Base-by-base conservation (phyloP, 257 asterid genomes). In the Nicotiana undulata region DNA sequence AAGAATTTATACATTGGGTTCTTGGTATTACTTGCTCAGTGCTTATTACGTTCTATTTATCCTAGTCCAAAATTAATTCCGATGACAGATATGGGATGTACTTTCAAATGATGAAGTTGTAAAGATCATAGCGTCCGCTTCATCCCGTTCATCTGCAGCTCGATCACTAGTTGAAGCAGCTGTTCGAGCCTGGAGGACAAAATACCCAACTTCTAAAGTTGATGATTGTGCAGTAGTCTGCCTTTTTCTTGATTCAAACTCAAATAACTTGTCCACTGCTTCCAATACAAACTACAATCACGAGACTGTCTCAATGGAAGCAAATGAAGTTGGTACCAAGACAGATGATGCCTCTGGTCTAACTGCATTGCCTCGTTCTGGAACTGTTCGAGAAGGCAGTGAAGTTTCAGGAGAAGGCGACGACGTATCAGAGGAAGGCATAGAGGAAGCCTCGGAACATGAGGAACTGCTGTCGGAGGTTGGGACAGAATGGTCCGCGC, bases 221-320 rank as follows among this genome's bases (percentile, higher is more conserved):
- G 97, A 92, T 11, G 97, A 93, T 81, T 92, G 97, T 84, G 97
- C 98, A 2, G 96, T 87, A 13, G 90, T 93, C 59, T 93, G 98
- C 91, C 93, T 93, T 22, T 93, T 92, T 85, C 96, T 93, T 11
- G 91, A 91, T 59, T 80, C 85, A 13, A 37, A 65, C 75, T 68
- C 89, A 37, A 85, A 91, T 11, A 87, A 75, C 77, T 2, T 80
- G 51, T 84, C 88, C 28, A 31, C 82, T 75, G 74, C 86, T 81
- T 76, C 91, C 9, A 26, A 70, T 56, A 28, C 82, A 77, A 88
- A 86, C 49, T 77, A 84, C 63, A 87, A 86, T 75, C 90, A 84
- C 65, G 88, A 85, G 68, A 79, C 61, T 18, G 79, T 86, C 53
- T 40, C 80, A 59, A 29, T 81, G 52, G 88, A 72, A 29, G 77